Evolutionary conservation across 2,329 filamentous ascomycete species (phyloP), one percentile per base, ranked within the genome.

Genomic region (Setomelanomma holmii): DNA sequence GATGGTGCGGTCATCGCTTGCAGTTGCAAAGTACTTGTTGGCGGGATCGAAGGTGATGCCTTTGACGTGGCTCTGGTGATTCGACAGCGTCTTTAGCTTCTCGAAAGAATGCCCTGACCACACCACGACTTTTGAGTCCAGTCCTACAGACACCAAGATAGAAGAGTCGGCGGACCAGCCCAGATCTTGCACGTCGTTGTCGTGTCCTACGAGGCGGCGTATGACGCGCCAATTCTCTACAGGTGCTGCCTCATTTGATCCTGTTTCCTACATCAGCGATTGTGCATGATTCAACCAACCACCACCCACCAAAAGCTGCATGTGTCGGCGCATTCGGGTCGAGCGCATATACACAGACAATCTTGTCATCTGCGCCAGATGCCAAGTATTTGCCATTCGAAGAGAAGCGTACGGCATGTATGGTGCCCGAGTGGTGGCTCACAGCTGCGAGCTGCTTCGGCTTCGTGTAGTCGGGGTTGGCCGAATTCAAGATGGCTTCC

Each of bases 21-120:
- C 93, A 0, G 96, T 99, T 14, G 96, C 95, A 76, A 99, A 99
- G 80, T 96, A 99, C 73, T 98, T 99, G 79, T 98, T 98, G 36
- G 95, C 95, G 0, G 95, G 95, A 71, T 99, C 95, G 71, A 99
- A 99, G 0, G 93, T 96, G 67, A 99, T 96, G 56, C 96, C 95
- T 75, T 99, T 99, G 78, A 99, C 95, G 73, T 98, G 96, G 73
- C 92, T 97, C 74, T 96, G 91, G 75, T 99, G 95, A 52, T 93
- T 89, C 2, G 92, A 87, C 4, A 99, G 80, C 3, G 91, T 93
- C 82, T 98, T 98, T 61, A 99, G 83, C 78, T 96, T 98, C 78
- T 99, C 95, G 65, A 99, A 99, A 0, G 93, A 98, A 76, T 96
- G 89, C 1, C 95, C 96, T 1, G 93, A 98, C 95, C 95, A 99